These are phyloP conservation scores for Lecanicillium sp. DNA, from an alignment of 2,329 filamentous ascomycete genomes.

Conservation along the genomic window DNA sequence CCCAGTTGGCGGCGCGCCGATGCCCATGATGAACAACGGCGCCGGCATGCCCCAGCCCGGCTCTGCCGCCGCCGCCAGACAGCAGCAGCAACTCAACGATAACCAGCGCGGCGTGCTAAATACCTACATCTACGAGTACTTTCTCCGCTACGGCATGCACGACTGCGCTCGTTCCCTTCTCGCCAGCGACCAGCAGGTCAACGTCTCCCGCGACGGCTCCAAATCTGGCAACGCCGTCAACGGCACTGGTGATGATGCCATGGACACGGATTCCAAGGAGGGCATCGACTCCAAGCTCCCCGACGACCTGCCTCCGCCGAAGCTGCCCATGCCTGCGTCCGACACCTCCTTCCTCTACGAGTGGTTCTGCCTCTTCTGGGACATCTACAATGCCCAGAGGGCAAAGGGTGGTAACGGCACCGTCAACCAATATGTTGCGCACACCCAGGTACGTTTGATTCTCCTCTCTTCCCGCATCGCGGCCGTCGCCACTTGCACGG, in stretches of 20 bases:
- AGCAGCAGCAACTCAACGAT: conserved; percentile 35
- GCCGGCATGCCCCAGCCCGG: conserved; percentile 26
- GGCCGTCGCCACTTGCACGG: conserved; percentile 11
- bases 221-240: conserved; percentile 61
- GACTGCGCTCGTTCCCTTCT: conserved; percentile 74
- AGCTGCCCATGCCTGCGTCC: conserved; percentile 54
- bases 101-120: conserved; percentile 56
- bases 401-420: conserved; percentile 55
- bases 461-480: conserved; percentile 16
- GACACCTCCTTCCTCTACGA: conserved; percentile 87
- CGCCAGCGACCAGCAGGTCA: conserved; percentile 57
- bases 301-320: conserved; percentile 70
- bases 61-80: conserved; percentile 20
- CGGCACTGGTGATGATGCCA: conserved; percentile 63
- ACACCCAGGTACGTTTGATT: conserved; percentile 63
- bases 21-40: conserved; percentile 62
- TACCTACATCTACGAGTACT: conserved; percentile 88
- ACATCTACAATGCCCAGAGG: conserved; percentile 81
- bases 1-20: conserved; percentile 46
- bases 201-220: conserved; percentile 55
- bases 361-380: conserved; percentile 98
- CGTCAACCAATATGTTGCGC: conserved; percentile 68
- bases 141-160: conserved; percentile 76
- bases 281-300: conserved; percentile 67
- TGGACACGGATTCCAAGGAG: conserved; percentile 80